Conservation (phyloP, 192 early-diverging fungal species). For the Backusella psychrophila region DNA sequence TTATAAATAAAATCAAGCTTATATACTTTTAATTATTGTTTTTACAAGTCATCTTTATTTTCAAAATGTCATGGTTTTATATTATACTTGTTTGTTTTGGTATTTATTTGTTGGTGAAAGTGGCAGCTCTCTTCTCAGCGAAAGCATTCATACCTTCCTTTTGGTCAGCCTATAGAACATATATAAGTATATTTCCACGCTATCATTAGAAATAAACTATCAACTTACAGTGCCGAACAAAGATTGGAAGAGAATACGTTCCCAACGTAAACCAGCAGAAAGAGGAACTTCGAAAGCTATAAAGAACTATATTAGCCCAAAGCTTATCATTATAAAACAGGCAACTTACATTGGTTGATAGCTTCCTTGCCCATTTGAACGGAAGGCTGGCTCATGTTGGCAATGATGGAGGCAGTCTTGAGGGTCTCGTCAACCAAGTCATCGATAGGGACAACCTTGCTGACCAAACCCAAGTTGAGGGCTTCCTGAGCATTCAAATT, state of each 20-base stretch:
- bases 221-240: constrained; percentile 78
- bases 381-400: constrained; percentile 77
- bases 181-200: not conserved
- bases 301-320: not conserved
- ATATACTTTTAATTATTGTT: not conserved
- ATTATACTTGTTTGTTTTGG: not conserved
- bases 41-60: not conserved
- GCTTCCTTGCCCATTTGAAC: constrained; percentile 96
- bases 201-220: not conserved
- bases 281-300: constrained; percentile 87
- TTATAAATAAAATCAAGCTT: not conserved
- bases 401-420: constrained; percentile 89
- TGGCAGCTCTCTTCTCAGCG: constrained; percentile 86
- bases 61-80: constrained; percentile 1
- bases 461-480: constrained; percentile 77
- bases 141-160: constrained; percentile 98
- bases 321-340: not conserved
- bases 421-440: constrained; percentile 82
- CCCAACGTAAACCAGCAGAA: constrained; percentile 81
- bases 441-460: constrained; percentile 85
- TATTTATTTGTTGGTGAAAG: constrained; percentile 80
- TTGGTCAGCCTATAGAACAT: constrained; percentile 69
- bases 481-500: constrained; percentile 88
- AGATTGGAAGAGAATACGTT: constrained; percentile 93
- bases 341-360: constrained; percentile 74